Conservation (phyloP, 139 green algal species). For the Tetraselmis striata region DNA sequence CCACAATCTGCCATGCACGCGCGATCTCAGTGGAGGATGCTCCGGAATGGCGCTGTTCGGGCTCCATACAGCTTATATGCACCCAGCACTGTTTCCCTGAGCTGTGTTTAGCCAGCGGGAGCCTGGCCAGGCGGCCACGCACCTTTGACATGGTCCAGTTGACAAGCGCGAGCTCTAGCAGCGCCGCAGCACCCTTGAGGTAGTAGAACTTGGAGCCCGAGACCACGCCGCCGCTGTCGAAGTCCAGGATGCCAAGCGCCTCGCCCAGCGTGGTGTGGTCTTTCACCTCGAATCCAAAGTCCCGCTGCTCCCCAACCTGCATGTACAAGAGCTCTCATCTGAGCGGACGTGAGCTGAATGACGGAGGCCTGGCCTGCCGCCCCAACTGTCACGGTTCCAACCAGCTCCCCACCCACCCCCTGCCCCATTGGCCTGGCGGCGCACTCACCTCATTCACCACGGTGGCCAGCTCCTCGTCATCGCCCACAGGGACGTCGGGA, state of each 20-base stretch:
- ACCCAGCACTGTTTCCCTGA: too few relatives aligned
- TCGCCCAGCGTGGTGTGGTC: conserved; percentile 80
- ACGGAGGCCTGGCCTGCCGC: not conserved
- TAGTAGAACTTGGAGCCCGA: conserved; percentile 70
- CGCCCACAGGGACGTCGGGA: conserved; percentile 74
- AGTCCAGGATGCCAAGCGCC: conserved; percentile 76
- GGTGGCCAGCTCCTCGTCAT: conserved; percentile 60
- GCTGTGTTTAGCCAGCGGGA: too few relatives aligned
- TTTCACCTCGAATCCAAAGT: conserved; percentile 63
- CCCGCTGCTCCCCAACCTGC: conserved; percentile 42
- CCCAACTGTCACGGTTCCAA: not conserved
- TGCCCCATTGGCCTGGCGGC: too few relatives aligned
- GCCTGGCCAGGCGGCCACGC: not conserved
- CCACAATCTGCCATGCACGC: conserved; percentile 38
- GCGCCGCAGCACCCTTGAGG: conserved; percentile 76
- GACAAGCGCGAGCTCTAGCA: conserved; percentile 94
- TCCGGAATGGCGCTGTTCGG: not conserved
- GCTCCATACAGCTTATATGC: too few relatives aligned
- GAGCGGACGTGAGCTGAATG: not conserved
- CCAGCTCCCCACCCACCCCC: not conserved
- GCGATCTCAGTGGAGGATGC: conserved; percentile 16
- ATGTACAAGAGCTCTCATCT: too few relatives aligned
- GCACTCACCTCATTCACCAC: conserved; percentile 38
- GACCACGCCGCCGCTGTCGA: conserved; percentile 77
- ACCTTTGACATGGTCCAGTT: conserved; percentile 74